phyloP scores from a whole-genome alignment of 83 land plant species.

The Picea engelmannii region DNA sequence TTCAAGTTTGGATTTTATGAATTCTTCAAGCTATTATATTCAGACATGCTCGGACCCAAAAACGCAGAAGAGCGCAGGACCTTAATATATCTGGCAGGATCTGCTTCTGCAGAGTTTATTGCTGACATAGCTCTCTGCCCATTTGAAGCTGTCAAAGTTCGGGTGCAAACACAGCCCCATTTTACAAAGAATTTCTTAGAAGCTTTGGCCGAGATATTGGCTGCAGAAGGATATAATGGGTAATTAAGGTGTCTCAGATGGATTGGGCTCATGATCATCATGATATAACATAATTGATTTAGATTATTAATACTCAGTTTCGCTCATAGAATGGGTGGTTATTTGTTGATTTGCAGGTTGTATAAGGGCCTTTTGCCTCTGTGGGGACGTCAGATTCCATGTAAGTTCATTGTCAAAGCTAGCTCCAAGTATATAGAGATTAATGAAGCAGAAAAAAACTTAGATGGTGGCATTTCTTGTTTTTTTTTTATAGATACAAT shows the following conservation, averaged over 20 bases:
- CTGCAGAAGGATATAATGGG: slow-evolving; percentile 35
- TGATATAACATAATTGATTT: too few species aligned
- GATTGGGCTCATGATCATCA: too few species aligned
- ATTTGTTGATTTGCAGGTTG: slow-evolving; percentile 21
- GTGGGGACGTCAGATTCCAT: slow-evolving; percentile 60
- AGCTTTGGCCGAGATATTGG: slow-evolving; percentile 35
- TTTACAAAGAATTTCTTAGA: slow-evolving; percentile 31
- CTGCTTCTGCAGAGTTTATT: slow-evolving; percentile 55
- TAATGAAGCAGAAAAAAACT: too few species aligned
- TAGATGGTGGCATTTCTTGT: neutral
- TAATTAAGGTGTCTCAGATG: neutral
- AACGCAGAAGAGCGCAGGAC: slow-evolving; percentile 36
- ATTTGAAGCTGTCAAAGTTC: slow-evolving; percentile 52
- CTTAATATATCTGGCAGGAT: slow-evolving; percentile 43
- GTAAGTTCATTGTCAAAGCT: slow-evolving; percentile 15
- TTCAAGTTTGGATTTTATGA: slow-evolving; percentile 51
- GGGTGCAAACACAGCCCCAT: slow-evolving; percentile 55
- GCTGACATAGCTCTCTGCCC: slow-evolving; percentile 54
- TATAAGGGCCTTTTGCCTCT: slow-evolving; percentile 48
- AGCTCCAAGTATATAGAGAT: too few species aligned
- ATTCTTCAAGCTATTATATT: slow-evolving; percentile 45
- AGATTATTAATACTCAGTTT: too few species aligned
- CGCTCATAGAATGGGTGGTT: neutral
- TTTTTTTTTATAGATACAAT: slow-evolving; percentile 66
- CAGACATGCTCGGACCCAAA: slow-evolving; percentile 32